A percentile compares a stretch with the other conserved stretches of the same genome.
Evolutionary conservation across 257 asterid species (phyloP).

Genomic region (Nyctanthes arbortristis): DNA sequence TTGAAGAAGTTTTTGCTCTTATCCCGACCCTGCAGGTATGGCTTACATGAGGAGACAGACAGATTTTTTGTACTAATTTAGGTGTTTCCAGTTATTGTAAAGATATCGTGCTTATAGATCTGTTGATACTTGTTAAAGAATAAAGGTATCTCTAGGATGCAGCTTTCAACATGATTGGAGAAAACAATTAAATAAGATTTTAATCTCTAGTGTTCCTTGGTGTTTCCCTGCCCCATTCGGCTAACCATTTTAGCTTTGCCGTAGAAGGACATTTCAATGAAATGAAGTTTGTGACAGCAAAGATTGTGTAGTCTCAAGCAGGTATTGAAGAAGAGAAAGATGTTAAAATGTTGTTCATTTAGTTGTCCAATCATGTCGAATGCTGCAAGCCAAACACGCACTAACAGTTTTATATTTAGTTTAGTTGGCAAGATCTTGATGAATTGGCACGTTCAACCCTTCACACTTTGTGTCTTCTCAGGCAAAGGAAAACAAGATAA

Average conservation of each 20-base stretch:
- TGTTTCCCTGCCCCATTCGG: not conserved
- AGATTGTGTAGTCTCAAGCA: not conserved
- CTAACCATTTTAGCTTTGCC: not conserved
- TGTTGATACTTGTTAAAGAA: not conserved
- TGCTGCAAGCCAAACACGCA: not conserved
- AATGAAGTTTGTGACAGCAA: not conserved
- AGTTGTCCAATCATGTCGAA: not conserved
- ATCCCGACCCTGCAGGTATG: conserved; percentile 80
- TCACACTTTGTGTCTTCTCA: conserved; percentile 21
- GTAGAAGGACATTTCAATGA: not conserved
- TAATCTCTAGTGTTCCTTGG: not conserved
- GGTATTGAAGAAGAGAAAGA: conserved; percentile 9
- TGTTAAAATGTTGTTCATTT: not conserved
- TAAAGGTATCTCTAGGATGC: not conserved
- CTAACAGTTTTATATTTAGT: conserved; percentile 5
- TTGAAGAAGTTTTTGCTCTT: conserved; percentile 84
- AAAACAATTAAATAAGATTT: not conserved
- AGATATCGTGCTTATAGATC: no score
- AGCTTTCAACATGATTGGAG: not conserved
- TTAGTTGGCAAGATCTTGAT: conserved; percentile 11
- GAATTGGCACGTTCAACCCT: not conserved
- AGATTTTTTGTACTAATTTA: conserved; percentile 20
- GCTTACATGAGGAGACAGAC: conserved; percentile 2
- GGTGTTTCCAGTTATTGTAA: conserved; percentile 10
- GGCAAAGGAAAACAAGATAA: conserved; percentile 56